These are phyloP conservation scores for Aurantiochytrium sp. DNA, from an alignment of 108 stramenopile genomes.

Conservation along the genomic window DNA sequence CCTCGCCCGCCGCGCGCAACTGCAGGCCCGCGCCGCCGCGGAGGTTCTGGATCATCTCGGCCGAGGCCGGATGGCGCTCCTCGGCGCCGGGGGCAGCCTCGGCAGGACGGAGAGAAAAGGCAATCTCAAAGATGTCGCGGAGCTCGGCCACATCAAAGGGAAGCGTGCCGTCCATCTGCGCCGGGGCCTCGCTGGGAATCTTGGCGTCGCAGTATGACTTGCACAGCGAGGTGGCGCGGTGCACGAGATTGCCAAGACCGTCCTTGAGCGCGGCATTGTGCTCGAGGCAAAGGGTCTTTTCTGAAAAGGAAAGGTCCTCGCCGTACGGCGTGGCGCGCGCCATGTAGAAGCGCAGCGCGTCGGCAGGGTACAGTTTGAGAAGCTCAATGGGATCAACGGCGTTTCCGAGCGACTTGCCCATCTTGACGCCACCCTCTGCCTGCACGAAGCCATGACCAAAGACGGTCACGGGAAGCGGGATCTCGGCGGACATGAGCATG, in stretches of 20 bases:
- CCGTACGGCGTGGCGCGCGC: slow-evolving; percentile 87
- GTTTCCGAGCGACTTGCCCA: slow-evolving; percentile 95
- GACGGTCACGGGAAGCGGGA: slow-evolving; percentile 80
- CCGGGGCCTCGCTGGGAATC: slow-evolving; percentile 54
- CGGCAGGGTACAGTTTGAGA: slow-evolving; percentile 73
- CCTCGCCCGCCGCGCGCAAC: slow-evolving; percentile 6
- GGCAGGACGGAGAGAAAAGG: slow-evolving; percentile 54
- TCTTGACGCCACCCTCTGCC: slow-evolving; percentile 94
- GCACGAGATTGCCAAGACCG: slow-evolving; percentile 87
- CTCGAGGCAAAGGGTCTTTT: slow-evolving; percentile 70
- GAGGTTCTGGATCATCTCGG: slow-evolving; percentile 64
- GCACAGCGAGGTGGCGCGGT: slow-evolving; percentile 83
- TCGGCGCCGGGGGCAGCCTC: slow-evolving; percentile 66
- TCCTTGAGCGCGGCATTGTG: slow-evolving; percentile 93
- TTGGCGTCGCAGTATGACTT: slow-evolving; percentile 73
- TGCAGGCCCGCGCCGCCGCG: slow-evolving; percentile 32
- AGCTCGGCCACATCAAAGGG: slow-evolving; percentile 27
- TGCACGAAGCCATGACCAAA: slow-evolving; percentile 96
- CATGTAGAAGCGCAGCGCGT: slow-evolving; percentile 87
- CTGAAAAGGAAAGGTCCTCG: slow-evolving; percentile 75
- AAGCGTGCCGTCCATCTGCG: background rate
- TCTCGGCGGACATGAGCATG: slow-evolving; percentile 85
- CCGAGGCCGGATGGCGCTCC: slow-evolving; percentile 55
- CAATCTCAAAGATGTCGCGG: slow-evolving; percentile 43
- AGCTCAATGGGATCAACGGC: slow-evolving; percentile 93